phyloP scores from a whole-genome alignment of 2,329 filamentous ascomycete species.

The Cladosporium austrohemisphaericum region DNA sequence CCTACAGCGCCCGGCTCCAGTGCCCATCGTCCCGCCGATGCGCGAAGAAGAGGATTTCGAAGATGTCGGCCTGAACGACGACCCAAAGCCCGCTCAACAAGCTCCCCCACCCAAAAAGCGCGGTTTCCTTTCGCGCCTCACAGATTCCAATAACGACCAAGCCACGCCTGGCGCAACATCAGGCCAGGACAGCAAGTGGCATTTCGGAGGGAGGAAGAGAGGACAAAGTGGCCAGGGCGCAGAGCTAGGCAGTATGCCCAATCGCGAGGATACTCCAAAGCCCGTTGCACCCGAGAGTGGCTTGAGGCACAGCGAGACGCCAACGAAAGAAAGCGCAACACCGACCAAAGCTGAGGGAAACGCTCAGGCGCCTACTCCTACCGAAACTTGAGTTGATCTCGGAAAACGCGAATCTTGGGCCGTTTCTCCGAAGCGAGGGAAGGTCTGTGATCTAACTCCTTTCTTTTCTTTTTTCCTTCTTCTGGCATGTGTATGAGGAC shows the following conservation, averaged over 20 bases:
- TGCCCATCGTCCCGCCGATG: conserved; percentile 19
- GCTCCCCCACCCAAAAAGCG: conserved; percentile 59
- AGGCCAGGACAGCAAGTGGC: conserved; percentile 37
- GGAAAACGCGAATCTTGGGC: conserved; percentile 26
- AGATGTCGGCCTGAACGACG: conserved; percentile 77
- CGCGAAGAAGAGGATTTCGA: conserved; percentile 72
- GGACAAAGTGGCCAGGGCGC: conserved; percentile 67
- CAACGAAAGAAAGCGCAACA: conserved; percentile 16
- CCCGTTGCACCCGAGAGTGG: conserved; percentile 21
- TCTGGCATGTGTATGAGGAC: neutral
- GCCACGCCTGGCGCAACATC: conserved; percentile 8
- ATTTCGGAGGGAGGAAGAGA: conserved; percentile 68
- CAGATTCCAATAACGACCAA: conserved; percentile 48
- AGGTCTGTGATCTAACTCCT: conserved; percentile 13
- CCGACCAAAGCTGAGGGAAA: conserved; percentile 17
- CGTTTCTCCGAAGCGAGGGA: conserved; percentile 25
- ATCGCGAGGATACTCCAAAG: conserved; percentile 27
- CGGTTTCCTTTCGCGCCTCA: conserved; percentile 76
- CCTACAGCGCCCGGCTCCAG: conserved; percentile 31
- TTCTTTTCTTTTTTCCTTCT: neutral
- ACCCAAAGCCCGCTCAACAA: conserved; percentile 52
- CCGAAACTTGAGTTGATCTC: conserved; percentile 17
- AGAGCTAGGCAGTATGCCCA: conserved; percentile 64
- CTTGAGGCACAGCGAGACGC: conserved; percentile 18
- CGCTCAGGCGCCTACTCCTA: conserved; percentile 22